A percentile compares a stretch with the other conserved stretches of the same genome.
phyloP scores from a whole-genome alignment of 2,329 filamentous ascomycete genomes.

The Xylaria sp. region DNA sequence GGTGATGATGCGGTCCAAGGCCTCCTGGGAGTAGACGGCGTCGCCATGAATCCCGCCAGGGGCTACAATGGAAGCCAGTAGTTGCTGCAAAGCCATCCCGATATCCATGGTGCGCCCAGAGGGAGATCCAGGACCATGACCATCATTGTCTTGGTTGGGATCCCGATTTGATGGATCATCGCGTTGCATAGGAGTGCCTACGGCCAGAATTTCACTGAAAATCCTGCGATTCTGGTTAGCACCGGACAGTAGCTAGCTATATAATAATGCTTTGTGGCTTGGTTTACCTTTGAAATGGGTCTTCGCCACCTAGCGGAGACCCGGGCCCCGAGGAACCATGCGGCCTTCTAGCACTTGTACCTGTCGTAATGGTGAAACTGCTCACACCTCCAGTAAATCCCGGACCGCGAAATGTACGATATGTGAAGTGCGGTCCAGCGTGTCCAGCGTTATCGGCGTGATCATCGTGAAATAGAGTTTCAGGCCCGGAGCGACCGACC shows the following conservation, averaged over 20 bases:
- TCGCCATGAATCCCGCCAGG: slow-evolving; percentile 73
- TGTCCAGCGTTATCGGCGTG: slow-evolving; percentile 25
- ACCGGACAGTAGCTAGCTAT: not conserved
- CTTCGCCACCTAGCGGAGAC: slow-evolving; percentile 44
- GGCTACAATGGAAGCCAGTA: slow-evolving; percentile 64
- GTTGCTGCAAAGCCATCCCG: slow-evolving; percentile 59
- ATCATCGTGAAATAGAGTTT: slow-evolving; percentile 42
- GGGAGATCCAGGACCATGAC: slow-evolving; percentile 18
- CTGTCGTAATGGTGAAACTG: slow-evolving; percentile 62
- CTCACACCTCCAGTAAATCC: slow-evolving; percentile 55
- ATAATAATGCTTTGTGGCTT: not conserved
- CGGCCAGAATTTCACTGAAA: slow-evolving; percentile 59
- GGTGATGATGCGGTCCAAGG: slow-evolving; percentile 87
- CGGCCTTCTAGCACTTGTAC: slow-evolving; percentile 47
- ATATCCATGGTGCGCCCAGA: slow-evolving; percentile 47
- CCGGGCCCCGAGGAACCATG: slow-evolving; percentile 33
- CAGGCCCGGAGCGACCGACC: slow-evolving; percentile 44
- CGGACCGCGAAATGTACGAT: slow-evolving; percentile 53
- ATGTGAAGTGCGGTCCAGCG: slow-evolving; percentile 41
- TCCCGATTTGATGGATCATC: slow-evolving; percentile 38
- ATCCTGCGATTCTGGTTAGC: slow-evolving; percentile 57
- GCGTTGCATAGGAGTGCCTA: slow-evolving; percentile 47
- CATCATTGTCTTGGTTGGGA: slow-evolving; percentile 39
- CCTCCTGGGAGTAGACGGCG: slow-evolving; percentile 90
- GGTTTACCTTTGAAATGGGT: slow-evolving; percentile 62